Evolutionary conservation across 1,284 basidiomycete species (phyloP).

Genomic region (Puccinia polysora): DNA sequence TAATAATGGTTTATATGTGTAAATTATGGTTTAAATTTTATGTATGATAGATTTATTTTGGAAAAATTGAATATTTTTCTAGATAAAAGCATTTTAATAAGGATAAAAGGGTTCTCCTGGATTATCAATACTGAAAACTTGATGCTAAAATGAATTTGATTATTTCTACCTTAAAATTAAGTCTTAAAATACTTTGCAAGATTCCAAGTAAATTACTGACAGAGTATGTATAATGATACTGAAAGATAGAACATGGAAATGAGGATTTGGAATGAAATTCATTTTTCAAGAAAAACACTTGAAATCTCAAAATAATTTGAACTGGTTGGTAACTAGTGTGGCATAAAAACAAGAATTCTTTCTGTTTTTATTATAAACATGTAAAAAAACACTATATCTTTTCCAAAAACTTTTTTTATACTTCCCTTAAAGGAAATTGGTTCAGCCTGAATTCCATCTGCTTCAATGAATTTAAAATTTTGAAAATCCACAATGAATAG

Average conservation of each 20-base stretch:
- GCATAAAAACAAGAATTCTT: conserved; percentile 50
- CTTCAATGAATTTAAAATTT: conserved; percentile 49
- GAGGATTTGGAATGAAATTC: too few species aligned
- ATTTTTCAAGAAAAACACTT: too few species aligned
- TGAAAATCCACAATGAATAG: conserved; percentile 50
- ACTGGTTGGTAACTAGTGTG: conserved; percentile 40
- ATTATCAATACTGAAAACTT: too few species aligned
- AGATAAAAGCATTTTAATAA: too few species aligned
- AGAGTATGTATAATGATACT: conserved; percentile 35
- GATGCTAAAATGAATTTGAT: too few species aligned
- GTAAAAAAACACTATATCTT: conserved; percentile 49
- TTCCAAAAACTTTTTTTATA: conserved; percentile 47
- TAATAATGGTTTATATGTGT: too few species aligned
- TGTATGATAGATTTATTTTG: too few species aligned
- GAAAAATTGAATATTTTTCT: too few species aligned
- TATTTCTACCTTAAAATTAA: too few species aligned
- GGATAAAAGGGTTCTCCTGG: too few species aligned
- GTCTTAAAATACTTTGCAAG: conserved; percentile 10
- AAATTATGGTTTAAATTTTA: too few species aligned
- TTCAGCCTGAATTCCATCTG: conserved; percentile 48
- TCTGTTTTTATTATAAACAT: conserved; percentile 46
- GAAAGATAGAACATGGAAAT: too few species aligned
- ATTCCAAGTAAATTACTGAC: conserved; percentile 32
- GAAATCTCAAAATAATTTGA: conserved; percentile 14
- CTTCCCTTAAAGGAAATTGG: conserved; percentile 45